Evolutionary conservation across 495 filamentous ascomycete species (phyloP).

Genomic region (Tuber indicum): DNA sequence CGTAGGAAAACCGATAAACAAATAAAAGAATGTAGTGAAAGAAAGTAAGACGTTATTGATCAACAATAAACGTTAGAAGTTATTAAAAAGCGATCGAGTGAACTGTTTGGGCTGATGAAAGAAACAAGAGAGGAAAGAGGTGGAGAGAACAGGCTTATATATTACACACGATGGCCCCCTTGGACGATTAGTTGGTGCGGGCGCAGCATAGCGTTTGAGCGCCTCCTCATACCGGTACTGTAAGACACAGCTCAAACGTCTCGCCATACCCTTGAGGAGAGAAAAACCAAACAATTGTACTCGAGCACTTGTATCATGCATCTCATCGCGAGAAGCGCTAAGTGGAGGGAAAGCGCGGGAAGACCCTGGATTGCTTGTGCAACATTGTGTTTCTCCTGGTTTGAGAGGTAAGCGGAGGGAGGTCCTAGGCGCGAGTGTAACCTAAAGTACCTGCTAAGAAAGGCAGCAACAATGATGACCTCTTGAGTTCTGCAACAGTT

Average conservation of each 20-base stretch:
- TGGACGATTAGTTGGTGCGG: not conserved
- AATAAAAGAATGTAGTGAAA: not conserved
- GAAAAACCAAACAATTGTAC: not conserved
- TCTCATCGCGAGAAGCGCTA: not conserved
- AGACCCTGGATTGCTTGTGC: not conserved
- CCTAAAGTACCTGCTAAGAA: not conserved
- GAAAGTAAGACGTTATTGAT: constrained; percentile 26
- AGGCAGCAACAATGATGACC: not conserved
- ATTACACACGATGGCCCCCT: not conserved
- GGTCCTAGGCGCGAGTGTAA: not conserved
- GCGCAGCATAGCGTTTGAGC: not conserved
- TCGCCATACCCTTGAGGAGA: not conserved
- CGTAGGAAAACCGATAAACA: constrained; percentile 12
- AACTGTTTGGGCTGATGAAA: not conserved
- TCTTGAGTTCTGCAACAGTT: not conserved
- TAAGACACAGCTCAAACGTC: not conserved
- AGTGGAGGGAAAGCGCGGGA: not conserved
- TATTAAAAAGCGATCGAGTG: not conserved
- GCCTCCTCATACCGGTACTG: not conserved
- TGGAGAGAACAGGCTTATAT: not conserved
- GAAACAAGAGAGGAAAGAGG: not conserved
- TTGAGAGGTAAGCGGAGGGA: not conserved
- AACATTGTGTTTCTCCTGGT: not conserved
- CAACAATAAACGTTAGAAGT: constrained; percentile 21
- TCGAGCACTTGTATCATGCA: not conserved